Evolutionary conservation across 768 basidiomycete genomes (phyloP).

Genomic region (Mycena kentingensis): DNA sequence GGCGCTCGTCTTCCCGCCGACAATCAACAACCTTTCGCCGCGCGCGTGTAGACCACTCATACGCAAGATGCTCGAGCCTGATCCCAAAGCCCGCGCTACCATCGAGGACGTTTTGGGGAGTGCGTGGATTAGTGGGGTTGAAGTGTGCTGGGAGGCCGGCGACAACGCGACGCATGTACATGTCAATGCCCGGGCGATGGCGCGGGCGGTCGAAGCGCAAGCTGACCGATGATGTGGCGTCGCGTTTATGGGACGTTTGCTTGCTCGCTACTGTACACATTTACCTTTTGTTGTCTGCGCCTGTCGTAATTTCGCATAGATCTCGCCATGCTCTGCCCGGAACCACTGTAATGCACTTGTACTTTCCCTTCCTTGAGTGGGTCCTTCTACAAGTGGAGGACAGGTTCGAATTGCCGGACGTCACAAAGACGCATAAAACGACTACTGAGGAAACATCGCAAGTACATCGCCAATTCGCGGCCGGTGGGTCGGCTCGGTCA

Average conservation of each 20-base stretch:
- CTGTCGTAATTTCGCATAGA: no score
- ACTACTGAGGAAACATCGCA: constrained; percentile 7
- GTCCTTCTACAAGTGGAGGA: no score
- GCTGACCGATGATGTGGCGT: no score
- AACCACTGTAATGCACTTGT: no score
- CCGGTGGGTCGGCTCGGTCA: constrained; percentile 34
- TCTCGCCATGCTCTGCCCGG: no score
- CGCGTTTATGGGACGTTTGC: no score
- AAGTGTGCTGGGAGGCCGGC: constrained; percentile 71
- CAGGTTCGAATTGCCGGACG: neutral
- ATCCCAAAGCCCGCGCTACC: constrained; percentile 71
- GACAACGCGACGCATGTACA: constrained; percentile 71
- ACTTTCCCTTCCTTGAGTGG: no score
- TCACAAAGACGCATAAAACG: neutral
- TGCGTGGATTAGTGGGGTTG: constrained; percentile 77
- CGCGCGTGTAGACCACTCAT: constrained; percentile 81
- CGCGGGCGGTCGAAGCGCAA: constrained; percentile 40
- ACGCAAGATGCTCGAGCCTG: constrained; percentile 94
- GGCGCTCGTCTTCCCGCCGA: constrained; percentile 44
- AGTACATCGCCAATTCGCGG: constrained; percentile 43
- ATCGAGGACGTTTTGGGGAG: constrained; percentile 84
- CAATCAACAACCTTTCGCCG: constrained; percentile 88
- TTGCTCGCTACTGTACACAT: no score
- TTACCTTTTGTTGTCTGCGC: no score
- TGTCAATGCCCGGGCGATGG: constrained; percentile 62